These are phyloP conservation scores for Neonectria hederae DNA, from an alignment of 2,329 filamentous ascomycete species.

Conservation along the genomic window DNA sequence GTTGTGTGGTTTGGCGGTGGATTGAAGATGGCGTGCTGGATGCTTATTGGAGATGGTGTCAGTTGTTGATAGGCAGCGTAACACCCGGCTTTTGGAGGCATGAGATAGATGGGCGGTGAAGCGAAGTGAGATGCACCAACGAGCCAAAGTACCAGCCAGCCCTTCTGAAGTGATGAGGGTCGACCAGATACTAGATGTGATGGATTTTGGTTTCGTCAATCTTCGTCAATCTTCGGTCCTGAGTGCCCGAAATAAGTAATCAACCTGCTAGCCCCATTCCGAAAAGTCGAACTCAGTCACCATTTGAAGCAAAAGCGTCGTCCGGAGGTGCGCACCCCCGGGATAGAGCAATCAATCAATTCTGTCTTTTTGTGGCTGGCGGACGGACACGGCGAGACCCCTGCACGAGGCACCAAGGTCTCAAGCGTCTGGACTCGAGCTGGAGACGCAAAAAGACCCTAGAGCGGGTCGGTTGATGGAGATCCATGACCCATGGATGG, in stretches of 20 bases:
- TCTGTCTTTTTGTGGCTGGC: constrained; percentile 1
- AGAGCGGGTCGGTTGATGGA: neutral
- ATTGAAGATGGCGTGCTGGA: neutral
- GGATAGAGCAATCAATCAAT: neutral
- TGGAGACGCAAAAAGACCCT: constrained; percentile 11
- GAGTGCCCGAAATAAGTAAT: neutral
- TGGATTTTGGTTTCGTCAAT: neutral
- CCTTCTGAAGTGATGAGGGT: neutral
- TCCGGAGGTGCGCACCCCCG: constrained; percentile 2
- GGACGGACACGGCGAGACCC: constrained; percentile 9
- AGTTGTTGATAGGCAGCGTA: constrained; percentile 10
- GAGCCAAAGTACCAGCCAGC: neutral
- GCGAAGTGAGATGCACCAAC: constrained; percentile 6
- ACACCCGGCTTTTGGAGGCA: constrained; percentile 13
- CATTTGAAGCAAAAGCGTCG: neutral
- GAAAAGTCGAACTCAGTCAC: neutral
- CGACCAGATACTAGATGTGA: no score
- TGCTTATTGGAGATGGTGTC: constrained; percentile 4
- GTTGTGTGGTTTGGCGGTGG: neutral
- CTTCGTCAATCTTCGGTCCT: neutral
- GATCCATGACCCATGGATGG: no score
- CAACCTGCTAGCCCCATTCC: neutral
- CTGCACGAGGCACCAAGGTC: constrained; percentile 15
- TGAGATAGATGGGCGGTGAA: constrained; percentile 15
- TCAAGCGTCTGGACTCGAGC: constrained; percentile 9